These are phyloP conservation scores for Colletotrichum eleusines DNA, from an alignment of 2,329 filamentous ascomycete genomes.

Conservation along the genomic window DNA sequence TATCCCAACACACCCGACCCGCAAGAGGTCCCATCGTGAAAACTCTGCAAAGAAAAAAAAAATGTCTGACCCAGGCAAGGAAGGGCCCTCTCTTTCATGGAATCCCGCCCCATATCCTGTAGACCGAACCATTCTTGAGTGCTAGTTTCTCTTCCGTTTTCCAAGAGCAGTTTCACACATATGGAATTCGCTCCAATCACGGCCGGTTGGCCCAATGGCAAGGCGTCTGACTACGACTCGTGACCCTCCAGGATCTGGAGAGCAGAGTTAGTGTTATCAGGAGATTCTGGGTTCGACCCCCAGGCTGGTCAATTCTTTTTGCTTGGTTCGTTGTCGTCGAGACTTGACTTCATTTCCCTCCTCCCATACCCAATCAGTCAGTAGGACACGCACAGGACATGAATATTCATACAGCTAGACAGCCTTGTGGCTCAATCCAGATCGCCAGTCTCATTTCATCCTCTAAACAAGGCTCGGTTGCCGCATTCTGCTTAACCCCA, in stretches of 20 bases:
- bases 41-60: conserved; percentile 13
- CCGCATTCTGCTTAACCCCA: background rate
- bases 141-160: fast-evolving
- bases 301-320: conserved; percentile 40
- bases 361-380: no score
- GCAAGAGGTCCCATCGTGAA: conserved; percentile 1
- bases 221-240: conserved; percentile 57
- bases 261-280: conserved; percentile 24
- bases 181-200: background rate
- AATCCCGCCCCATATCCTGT: background rate
- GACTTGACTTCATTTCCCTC: background rate
- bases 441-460: conserved; percentile 14
- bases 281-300: conserved; percentile 43
- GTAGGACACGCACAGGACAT: background rate
- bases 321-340: background rate
- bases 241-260: background rate
- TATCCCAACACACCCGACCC: background rate
- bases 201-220: conserved; percentile 54
- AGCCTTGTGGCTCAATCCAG: conserved; percentile 23
- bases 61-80: no score
- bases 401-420: no score
- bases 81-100: no score
- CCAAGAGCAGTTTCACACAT: background rate
- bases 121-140: background rate
- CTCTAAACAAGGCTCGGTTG: conserved; percentile 8